Evolutionary conservation across 1,284 basidiomycete genomes (phyloP), one percentile per base, ranked within the genome.

Genomic region (Lignosus rhinocerotis): DNA sequence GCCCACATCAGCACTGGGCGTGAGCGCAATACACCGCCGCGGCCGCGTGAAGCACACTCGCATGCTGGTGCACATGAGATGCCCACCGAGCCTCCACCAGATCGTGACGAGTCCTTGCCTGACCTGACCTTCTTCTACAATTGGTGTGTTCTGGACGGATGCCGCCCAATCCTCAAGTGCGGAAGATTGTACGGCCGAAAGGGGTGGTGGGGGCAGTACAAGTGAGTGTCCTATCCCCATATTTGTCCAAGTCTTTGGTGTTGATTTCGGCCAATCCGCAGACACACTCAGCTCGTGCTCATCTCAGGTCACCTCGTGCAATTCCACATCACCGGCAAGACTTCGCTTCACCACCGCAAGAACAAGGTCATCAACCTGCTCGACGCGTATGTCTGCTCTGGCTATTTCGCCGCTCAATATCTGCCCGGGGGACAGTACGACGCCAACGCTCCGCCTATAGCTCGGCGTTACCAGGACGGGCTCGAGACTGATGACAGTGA

Each of bases 91-190:
- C 71, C 78, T 6, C 80, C 81, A 2, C 72, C 76, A 1, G 80
- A 85, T 66, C 74, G 78, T 19, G 80, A 82, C 30, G 74, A 76
- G 7, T 76, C 82, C 9, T 73, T 85, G 38, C 80, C 85, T 2
- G 81, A 84, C 30, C 72, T 92, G 51, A 78, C 81, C 53, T 76
- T 79, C 8, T 73, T 92, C 51, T 93, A 90, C 77, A 88, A 88
- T 65, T 93, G 91, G 93, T 95, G 92, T 70, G 77, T 85, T 5
- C 69, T 94, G 60, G 82, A 88, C 42, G 84, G 83, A 7, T 95
- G 93, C 66, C 82, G 84, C 58, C 80, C 89, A 8, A 85, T 94
- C 53, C 71, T 86, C 38, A 86, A 85, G 66, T 80, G 82, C 6
- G 93, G 93, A 0, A 84, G 84, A 51, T 70, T 92, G 14, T 94